Evolutionary conservation across 495 filamentous ascomycete genomes (phyloP), one percentile per base, ranked within the genome.

Genomic region (Penicillium verhagenii): DNA sequence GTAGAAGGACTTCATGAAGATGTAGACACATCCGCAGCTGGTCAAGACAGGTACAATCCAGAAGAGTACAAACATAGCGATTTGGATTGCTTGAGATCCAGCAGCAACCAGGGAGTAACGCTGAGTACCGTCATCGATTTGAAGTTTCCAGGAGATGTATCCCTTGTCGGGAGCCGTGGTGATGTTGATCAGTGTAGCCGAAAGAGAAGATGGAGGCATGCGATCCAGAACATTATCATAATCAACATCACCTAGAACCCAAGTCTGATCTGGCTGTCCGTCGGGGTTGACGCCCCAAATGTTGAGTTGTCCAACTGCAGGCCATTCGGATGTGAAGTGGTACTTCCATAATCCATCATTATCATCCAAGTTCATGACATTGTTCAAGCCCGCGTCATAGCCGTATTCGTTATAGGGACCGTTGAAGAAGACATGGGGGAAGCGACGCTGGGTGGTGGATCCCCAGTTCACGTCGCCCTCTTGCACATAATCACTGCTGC

Each of bases 1-100:
- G 70, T 88, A 89, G 72, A 88, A 89, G n/a, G 79, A 81, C 48
- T 79, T 76, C 73, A 85, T 77, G 72, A 86, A 89, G 18, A 81
- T 66, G 64, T 77, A 87, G 3, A 83, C 75, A 39, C 77, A 83
- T 9, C 73, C 58, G 1, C 63, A 66, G 16, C 72, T 84, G 3
- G 77, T 78, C 8, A 75, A 6, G 19, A 82, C 53, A 1, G 86
- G 85, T 11, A 87, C 58, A 31, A 85, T 53, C 63, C 69, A 74
- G 31, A 88, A 72, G 2, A 88, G 70, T 23, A 83, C 58, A 60
- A 77, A 86, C 40, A 88, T 61, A 13, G 67, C 61, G 26, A 89
- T 72, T 65, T 89, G 86, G 11, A 68, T 43, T 7, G 68, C 72
- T 26, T 77, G 60, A 18, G 73, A 74, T 3, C 86, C 86, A 4